phyloP scores from a whole-genome alignment of 768 basidiomycete genomes.

The Suillus alpinus region DNA sequence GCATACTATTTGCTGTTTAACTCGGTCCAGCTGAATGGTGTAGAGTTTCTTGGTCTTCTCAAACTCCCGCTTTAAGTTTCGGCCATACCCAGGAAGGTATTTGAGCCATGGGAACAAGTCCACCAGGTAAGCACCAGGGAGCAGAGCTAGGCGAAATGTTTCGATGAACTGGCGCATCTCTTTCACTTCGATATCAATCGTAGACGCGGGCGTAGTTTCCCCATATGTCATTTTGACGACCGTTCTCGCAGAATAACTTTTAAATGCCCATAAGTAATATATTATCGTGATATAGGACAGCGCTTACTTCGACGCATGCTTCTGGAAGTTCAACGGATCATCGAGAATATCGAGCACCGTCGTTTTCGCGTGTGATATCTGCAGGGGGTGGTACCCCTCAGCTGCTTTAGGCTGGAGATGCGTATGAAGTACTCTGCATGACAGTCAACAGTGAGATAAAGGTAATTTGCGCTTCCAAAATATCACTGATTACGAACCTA shows the following conservation, averaged over 20 bases:
- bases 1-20: slow-evolving; percentile 40
- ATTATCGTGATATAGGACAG: slow-evolving; percentile 25
- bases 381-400: slow-evolving; percentile 39
- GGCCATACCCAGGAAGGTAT: slow-evolving; percentile 61
- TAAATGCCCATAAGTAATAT: slow-evolving; percentile 11
- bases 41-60: slow-evolving; percentile 49
- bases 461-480: not conserved
- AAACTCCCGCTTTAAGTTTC: slow-evolving; percentile 51
- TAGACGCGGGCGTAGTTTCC: slow-evolving; percentile 2
- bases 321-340: slow-evolving; percentile 21
- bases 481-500: slow-evolving; percentile 30
- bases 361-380: slow-evolving; percentile 31
- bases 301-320: slow-evolving; percentile 31
- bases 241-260: slow-evolving; percentile 11
- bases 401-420: slow-evolving; percentile 48
- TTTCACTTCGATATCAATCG: slow-evolving; percentile 8
- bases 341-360: slow-evolving; percentile 13
- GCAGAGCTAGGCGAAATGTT: slow-evolving; percentile 20
- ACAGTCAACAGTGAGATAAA: not conserved
- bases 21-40: slow-evolving; percentile 42
- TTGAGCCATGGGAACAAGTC: slow-evolving; percentile 32
- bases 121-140: slow-evolving; percentile 31
- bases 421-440: slow-evolving; percentile 46
- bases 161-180: slow-evolving; percentile 16
- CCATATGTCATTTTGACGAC: slow-evolving; percentile 11